Evolutionary conservation across 2,329 filamentous ascomycete genomes (phyloP), one percentile per base, ranked within the genome.

Genomic region (Aspergillus arachidicola): DNA sequence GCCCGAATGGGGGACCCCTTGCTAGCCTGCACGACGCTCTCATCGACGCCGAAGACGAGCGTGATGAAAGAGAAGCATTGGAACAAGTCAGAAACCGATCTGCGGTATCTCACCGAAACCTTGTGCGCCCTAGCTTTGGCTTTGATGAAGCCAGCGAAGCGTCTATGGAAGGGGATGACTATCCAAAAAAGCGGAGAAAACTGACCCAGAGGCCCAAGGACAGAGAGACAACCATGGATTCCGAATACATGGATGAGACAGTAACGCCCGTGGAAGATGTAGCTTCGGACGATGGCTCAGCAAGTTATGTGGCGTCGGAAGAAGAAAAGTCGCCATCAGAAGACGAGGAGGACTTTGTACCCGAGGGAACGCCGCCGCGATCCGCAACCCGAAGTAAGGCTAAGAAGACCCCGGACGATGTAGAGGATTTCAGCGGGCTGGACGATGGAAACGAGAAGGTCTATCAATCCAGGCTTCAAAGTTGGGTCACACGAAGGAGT

Each of bases 361-460:
- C 73, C 4, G 74, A 76, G 41, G 73, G 70, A n/a, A 57, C 62
- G n/a, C 70, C 69, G 26, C 69, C 68, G 57, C 64, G 62, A 51
- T 62, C 60, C 16, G 53, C 54, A 9, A 58, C 57, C 57, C 61
- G 61, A 50, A 71, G 69, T 36, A 72, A 71, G 54, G 61, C 66
- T 41, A 64, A 61, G n/a, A 70, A 68, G 50, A 21, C 83, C 77
- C 70, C 75, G 69, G 51, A 74, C 70, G 41, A 80, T 70, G 64
- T 84, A 9, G 85, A 88, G 68, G 86, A 89, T 69, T 76, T 90
- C 34, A 82, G 84, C 14, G 86, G 86, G 2, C 78, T 97, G 23
- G 95, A 99, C 71, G 95, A 99, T 75, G 96, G 95, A 0, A 91
- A 96, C 64, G 94, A 97, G 75, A 80, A 84, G 0, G 84, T 93